Conservation (phyloP, 352 stramenopile species). For the Phytophthora foliorum region DNA sequence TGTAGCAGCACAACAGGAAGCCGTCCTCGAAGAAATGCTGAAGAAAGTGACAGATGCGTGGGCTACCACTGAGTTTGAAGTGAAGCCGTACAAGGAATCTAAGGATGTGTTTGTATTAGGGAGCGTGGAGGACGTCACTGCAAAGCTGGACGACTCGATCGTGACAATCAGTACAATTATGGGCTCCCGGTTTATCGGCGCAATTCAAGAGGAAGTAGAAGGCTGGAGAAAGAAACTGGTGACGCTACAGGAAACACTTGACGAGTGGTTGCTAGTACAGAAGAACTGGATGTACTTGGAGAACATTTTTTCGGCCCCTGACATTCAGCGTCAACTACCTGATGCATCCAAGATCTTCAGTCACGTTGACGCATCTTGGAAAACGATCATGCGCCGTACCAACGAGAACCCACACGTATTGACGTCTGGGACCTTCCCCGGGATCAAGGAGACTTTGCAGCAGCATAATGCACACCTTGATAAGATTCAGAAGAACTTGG, state of each 20-base stretch:
- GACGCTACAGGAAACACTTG: constrained; percentile 85
- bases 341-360: constrained; percentile 93
- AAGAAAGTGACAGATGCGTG: constrained; percentile 93
- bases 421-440: constrained; percentile 79
- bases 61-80: constrained; percentile 92
- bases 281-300: constrained; percentile 93
- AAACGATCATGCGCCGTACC: constrained; percentile 91
- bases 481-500: constrained; percentile 93
- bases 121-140: constrained; percentile 92
- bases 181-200: constrained; percentile 91
- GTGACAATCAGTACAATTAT: constrained; percentile 95
- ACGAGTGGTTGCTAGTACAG: constrained; percentile 91
- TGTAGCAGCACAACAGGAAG: constrained; percentile 91
- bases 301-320: constrained; percentile 89
- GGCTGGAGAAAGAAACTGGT: constrained; percentile 88
- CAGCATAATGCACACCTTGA: constrained; percentile 90
- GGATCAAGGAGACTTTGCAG: constrained; percentile 86
- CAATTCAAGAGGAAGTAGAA: constrained; percentile 93
- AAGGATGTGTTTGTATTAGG: constrained; percentile 95
- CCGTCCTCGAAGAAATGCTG: constrained; percentile 94
- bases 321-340: constrained; percentile 93
- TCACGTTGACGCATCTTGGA: constrained; percentile 92
- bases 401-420: constrained; percentile 90
- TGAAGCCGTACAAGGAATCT: constrained; percentile 94
- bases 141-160: constrained; percentile 93